Evolutionary conservation across 441 rosid genomes (phyloP), one percentile per base, ranked within the genome.

Genomic region (Dalechampia spathulata): DNA sequence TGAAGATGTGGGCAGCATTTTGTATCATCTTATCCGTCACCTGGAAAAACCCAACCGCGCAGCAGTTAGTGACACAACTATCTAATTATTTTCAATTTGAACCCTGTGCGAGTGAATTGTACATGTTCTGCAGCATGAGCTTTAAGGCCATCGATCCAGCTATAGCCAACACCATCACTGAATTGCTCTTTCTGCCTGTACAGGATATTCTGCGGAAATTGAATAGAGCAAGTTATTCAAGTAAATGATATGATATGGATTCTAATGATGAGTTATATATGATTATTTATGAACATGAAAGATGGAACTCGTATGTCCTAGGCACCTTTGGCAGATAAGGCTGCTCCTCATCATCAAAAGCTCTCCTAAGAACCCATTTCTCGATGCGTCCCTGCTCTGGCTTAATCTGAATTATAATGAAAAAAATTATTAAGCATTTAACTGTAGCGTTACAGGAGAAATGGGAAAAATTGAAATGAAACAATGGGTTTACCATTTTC

Each of bases 121-220:
- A 90, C 94, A 69, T 83, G 79, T 63, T 58, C 43, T 15, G 69
- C 76, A 49, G 97, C 90, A 63, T 87, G 96, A 34, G 81, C 87
- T 70, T 85, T 85, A 45, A 90, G 88, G 28, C 97, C 96, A 78
- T 85, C 96, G 26, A 90, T 87, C 97, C 97, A 90, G 60, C 94
- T 87, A 58, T 87, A 90, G 49, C 97, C 96, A 27, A 90, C 96
- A 52, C 96, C 96, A 55, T 90, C 96, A 69, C 97, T 90, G 32
- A 90, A 87, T 58, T 90, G 94, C 54, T 90, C 97, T 52, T 85
- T 90, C 73, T 85, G 97, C 63, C 94, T 85, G 73, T 85, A 87
- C 36, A 90, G 75, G 50, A 90, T 82, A 71, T 85, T 94, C 87
- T 79, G 80, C 73, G 60, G 25, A 41, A 25, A 38, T 64, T 19